Evolutionary conservation across 1,284 basidiomycete genomes (phyloP).

Genomic region (Phlebopus sp.): DNA sequence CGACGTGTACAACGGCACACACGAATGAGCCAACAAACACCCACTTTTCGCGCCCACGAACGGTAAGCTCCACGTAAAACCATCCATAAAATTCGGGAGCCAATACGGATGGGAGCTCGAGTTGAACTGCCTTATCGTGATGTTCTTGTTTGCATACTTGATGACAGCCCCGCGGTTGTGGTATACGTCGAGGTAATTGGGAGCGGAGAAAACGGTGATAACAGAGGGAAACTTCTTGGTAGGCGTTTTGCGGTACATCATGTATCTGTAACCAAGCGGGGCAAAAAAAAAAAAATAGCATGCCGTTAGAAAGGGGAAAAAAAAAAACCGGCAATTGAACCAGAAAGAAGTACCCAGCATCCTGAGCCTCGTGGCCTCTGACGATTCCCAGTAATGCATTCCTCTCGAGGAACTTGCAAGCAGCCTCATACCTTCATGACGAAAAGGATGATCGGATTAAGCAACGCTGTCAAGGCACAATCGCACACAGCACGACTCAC

Average conservation of each 20-base stretch:
- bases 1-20: not conserved
- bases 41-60: conserved; percentile 97
- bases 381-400: conserved; percentile 93
- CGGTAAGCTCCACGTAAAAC: conserved; percentile 98
- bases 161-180: conserved; percentile 90
- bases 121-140: conserved; percentile 97
- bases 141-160: conserved; percentile 97
- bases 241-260: conserved; percentile 43
- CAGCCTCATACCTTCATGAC: conserved; percentile 77
- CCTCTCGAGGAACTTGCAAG: conserved; percentile 91
- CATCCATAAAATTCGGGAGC: conserved; percentile 99
- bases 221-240: conserved; percentile 67
- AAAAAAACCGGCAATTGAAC: not conserved
- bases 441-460: conserved; percentile 2
- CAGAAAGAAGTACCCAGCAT: conserved; percentile 69
- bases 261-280: conserved; percentile 48
- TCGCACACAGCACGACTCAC: conserved; percentile 44
- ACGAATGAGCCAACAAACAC: conserved; percentile 27
- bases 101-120: conserved; percentile 88
- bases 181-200: conserved; percentile 86
- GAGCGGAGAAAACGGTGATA: conserved; percentile 86
- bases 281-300: too few species aligned
- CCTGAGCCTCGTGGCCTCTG: conserved; percentile 96
- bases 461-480: not conserved
- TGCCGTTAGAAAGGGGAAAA: not conserved